A percentile compares a stretch with the other conserved stretches of the same genome.
Evolutionary conservation across 345 rosid genomes (phyloP).

Genomic region (Bruguiera parviflora): DNA sequence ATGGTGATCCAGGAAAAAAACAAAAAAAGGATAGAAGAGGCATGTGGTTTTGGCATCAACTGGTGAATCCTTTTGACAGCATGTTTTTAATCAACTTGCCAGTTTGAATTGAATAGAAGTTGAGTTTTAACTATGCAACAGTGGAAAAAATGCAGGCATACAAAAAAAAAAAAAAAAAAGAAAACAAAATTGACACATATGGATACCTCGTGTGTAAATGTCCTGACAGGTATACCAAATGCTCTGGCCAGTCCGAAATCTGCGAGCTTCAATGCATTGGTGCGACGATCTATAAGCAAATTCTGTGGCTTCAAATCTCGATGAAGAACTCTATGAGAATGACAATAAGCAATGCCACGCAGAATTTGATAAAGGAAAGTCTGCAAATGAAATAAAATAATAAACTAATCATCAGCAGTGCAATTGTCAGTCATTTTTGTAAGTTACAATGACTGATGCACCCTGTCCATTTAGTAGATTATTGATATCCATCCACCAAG

Average conservation of each 20-base stretch:
- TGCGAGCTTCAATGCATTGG: constrained; percentile 90
- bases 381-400: constrained; percentile 43
- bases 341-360: constrained; percentile 89
- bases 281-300: constrained; percentile 80
- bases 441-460: too few species aligned
- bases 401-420: background rate
- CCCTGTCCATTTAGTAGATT: background rate
- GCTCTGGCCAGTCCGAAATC: constrained; percentile 99
- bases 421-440: too few species aligned
- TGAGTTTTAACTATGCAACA: background rate
- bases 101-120: background rate
- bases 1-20: too few species aligned
- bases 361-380: constrained; percentile 86
- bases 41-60: background rate
- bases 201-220: constrained; percentile 93
- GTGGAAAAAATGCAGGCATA: background rate
- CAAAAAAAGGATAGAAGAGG: background rate
- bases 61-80: background rate
- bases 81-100: background rate
- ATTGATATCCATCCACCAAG: background rate
- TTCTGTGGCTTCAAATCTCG: constrained; percentile 98
- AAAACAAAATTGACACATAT: background rate
- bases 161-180: background rate
- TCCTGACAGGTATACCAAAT: constrained; percentile 96
- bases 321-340: constrained; percentile 97